Evolutionary conservation across 2,329 filamentous ascomycete genomes (phyloP).

Genomic region (Zalaria sp.): DNA sequence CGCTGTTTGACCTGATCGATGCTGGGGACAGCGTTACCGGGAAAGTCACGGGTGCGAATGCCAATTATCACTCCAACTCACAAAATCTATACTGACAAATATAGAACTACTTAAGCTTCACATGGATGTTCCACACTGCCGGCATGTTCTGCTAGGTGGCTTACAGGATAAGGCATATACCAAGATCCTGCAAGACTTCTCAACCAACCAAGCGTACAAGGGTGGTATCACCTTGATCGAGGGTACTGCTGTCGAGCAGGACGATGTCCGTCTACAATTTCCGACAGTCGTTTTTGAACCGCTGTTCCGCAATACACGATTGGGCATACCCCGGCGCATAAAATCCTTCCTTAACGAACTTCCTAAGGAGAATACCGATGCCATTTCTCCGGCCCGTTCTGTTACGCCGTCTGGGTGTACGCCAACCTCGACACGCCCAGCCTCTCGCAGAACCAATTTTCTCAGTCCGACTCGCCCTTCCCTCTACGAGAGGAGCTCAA

Average conservation of each 20-base stretch:
- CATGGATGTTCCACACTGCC: constrained; percentile 44
- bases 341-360: background rate
- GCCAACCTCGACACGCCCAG: background rate
- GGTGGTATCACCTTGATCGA: constrained; percentile 42
- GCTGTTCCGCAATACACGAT: constrained; percentile 40
- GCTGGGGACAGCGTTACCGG: constrained; percentile 16
- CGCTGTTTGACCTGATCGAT: constrained; percentile 46
- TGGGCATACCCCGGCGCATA: constrained; percentile 14
- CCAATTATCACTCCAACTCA: too few relatives aligned
- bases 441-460: background rate
- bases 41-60: too few relatives aligned
- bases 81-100: constrained; percentile 9
- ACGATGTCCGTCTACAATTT: constrained; percentile 37
- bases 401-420: background rate
- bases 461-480: too few relatives aligned
- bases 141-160: constrained; percentile 46
- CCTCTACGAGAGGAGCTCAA: too few relatives aligned
- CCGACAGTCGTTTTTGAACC: constrained; percentile 34
- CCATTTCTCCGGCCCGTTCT: background rate
- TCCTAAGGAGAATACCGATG: background rate
- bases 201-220: constrained; percentile 28
- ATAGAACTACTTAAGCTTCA: constrained; percentile 40
- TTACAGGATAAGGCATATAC: constrained; percentile 43
- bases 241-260: constrained; percentile 40
- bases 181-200: constrained; percentile 35